Evolutionary conservation across 2,329 filamentous ascomycete genomes (phyloP).

Genomic region (Penicillium sp.): DNA sequence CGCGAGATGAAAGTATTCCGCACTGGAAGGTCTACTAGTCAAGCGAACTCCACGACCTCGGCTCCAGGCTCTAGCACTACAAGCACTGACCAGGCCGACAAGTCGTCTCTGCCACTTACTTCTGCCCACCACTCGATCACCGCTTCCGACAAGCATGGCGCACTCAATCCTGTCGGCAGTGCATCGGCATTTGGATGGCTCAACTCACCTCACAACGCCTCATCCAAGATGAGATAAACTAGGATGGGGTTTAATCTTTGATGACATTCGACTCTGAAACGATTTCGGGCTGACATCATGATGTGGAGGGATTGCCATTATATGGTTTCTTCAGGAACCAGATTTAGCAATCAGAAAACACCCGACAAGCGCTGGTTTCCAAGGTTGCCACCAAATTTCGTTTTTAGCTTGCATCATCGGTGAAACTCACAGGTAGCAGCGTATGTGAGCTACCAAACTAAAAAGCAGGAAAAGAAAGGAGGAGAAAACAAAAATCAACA

Average conservation of each 20-base stretch:
- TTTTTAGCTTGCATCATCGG: background rate
- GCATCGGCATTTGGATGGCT: slow-evolving; percentile 94
- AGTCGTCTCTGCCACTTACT: background rate
- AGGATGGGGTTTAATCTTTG: slow-evolving; percentile 13
- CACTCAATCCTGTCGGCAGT: slow-evolving; percentile 82
- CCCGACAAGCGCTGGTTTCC: background rate
- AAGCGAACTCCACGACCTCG: slow-evolving; percentile 31
- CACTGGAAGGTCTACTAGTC: slow-evolving; percentile 62
- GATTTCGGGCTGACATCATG: slow-evolving; percentile 1
- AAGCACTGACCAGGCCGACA: slow-evolving; percentile 13
- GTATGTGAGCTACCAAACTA: background rate
- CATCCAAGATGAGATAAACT: slow-evolving; percentile 28
- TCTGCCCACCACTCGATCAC: slow-evolving; percentile 18
- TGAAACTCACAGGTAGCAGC: background rate
- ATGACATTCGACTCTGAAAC: slow-evolving; percentile 3
- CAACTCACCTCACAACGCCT: slow-evolving; percentile 48
- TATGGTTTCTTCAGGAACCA: too few relatives aligned
- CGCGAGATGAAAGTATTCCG: slow-evolving; percentile 86
- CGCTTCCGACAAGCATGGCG: slow-evolving; percentile 33
- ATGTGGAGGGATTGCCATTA: background rate
- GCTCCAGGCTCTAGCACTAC: slow-evolving; percentile 14
- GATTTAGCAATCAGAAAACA: background rate
- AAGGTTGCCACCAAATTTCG: background rate
- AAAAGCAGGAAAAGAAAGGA: background rate
- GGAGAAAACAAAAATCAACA: background rate